Base-by-base conservation (phyloP, 257 asterid genomes). In the Hygrophila difformis region DNA sequence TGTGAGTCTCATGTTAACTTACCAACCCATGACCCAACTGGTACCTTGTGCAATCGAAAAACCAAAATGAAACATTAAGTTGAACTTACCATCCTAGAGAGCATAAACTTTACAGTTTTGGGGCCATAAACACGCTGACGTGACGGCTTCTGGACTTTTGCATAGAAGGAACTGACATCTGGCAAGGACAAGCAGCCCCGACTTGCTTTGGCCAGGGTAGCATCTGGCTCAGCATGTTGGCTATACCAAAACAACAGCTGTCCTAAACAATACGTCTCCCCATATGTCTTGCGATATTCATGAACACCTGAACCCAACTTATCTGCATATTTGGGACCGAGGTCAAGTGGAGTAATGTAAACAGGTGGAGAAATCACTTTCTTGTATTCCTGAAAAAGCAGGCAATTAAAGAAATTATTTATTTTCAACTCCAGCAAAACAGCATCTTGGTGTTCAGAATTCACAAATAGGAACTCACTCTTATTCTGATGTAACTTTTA, bases 51-150 rank as follows among this genome's bases (percentile, higher is more conserved):
- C 7, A 26, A 8, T 26, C 7, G 31, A 5, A 26, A 26, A 26
- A 33, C 37, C n/a, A n/a, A 33, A 33, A 33, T 2, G 12, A 6
- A 0, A 33, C 37, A 4, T 4, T 5, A 33, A 49, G 33, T 13
- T 21, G 24, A 40, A 39, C 84, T 59, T 49, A 91, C 99, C 96
- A 91, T 86, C 56, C 84, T 77, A 43, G 95, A 47, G 39, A 91
- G 77, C 95, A 91, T 78, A 54, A 78, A 78, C 71, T 86, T 91
- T 60, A 86, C 70, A 9, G 87, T 91, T 70, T 76, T 82, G 19
- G 92, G 93, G 53, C 99, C 99, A 49, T 91, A 91, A 39, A 91
- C 93, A 46, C 85, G 96, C 44, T 86, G 96, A 12, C 88, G 96
- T 51, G 95, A 83, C 15, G 94, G 99, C 66, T 74, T 80, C 73